Conservation (phyloP, 345 rosid species). For the Viola odorata region DNA sequence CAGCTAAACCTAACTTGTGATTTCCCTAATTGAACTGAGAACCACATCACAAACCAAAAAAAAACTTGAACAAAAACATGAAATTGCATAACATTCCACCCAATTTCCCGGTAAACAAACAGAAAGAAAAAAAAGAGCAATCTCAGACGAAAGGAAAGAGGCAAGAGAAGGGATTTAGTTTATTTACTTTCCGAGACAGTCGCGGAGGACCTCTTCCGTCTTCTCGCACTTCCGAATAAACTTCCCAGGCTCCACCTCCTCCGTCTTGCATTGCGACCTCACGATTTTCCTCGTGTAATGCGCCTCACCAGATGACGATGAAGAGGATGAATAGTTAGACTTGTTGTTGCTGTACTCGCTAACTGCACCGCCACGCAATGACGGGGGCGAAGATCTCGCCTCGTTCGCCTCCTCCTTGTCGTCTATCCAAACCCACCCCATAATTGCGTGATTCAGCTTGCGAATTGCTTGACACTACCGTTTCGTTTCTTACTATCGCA, state of each 20-base stretch:
- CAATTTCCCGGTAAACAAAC: not conserved
- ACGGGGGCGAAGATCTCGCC: not conserved
- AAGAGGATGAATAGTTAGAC: not conserved
- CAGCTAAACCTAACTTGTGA: too few species aligned
- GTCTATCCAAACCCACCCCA: constrained; percentile 33
- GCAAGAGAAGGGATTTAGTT: not conserved
- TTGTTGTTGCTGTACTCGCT: not conserved
- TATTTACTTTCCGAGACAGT: constrained; percentile 66
- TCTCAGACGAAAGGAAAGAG: not conserved
- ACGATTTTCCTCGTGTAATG: constrained; percentile 60
- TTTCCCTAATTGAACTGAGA: too few species aligned
- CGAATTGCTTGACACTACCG: too few species aligned
- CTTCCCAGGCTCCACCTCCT: constrained; percentile 85
- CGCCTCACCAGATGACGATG: constrained; percentile 20
- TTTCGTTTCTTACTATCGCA: too few species aligned
- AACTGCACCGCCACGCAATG: not conserved
- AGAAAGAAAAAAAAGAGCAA: not conserved
- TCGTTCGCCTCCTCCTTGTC: constrained; percentile 3
- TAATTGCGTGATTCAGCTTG: not conserved
- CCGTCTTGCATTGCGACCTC: constrained; percentile 71
- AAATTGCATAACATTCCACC: not conserved
- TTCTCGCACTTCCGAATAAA: constrained; percentile 83
- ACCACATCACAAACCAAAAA: too few species aligned
- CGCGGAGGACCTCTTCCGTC: constrained; percentile 64
- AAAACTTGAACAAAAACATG: too few species aligned